Evolutionary conservation across 306 rosid species (phyloP).

Genomic region (Prunus mume): DNA sequence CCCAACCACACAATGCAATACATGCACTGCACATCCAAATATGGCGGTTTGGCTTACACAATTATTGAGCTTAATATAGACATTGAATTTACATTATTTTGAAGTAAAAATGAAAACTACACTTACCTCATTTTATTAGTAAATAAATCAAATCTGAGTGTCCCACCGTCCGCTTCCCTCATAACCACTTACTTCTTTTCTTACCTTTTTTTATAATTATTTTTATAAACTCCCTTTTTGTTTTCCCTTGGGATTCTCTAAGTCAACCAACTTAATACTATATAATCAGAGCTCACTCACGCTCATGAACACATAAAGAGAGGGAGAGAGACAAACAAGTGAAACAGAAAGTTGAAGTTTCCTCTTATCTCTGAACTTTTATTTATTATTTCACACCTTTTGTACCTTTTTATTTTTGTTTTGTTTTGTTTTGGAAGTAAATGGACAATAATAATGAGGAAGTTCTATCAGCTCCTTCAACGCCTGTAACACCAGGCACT

Average conservation of each 20-base stretch:
- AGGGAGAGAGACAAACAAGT: background rate
- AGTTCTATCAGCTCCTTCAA: constrained; percentile 56
- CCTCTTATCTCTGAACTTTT: background rate
- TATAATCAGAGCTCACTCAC: background rate
- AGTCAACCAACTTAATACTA: constrained; percentile 23
- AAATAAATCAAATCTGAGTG: background rate
- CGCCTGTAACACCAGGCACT: constrained; percentile 76
- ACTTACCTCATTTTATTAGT: too few species aligned
- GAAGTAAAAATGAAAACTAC: too few species aligned
- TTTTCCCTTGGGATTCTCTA: constrained; percentile 13
- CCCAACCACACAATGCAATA: background rate
- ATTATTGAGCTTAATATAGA: constrained; percentile 3
- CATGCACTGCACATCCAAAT: background rate
- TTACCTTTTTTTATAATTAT: background rate
- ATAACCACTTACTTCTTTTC: constrained; percentile 31
- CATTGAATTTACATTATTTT: too few species aligned
- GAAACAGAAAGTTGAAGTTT: background rate
- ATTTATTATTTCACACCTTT: background rate
- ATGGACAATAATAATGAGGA: constrained; percentile 47
- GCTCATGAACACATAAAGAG: background rate
- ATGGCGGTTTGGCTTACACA: background rate
- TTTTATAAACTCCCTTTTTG: background rate
- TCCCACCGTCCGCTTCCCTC: constrained; percentile 43
- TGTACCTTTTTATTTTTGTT: background rate
- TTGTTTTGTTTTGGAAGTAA: constrained; percentile 6